Conservation (phyloP, 2,329 filamentous ascomycete species). For the Botrytis aclada region DNA sequence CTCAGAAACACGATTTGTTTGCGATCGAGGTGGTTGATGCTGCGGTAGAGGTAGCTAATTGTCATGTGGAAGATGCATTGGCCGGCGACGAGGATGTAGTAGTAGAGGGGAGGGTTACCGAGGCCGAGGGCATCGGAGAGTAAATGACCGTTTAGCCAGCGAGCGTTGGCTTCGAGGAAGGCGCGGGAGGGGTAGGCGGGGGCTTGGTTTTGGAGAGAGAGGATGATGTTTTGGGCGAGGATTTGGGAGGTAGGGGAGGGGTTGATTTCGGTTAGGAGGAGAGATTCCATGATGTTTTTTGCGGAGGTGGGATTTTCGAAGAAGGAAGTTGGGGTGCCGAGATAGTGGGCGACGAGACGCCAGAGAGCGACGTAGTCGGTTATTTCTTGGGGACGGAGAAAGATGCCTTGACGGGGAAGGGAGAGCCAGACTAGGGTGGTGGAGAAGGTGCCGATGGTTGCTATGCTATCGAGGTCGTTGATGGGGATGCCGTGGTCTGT, state of each 20-base stretch:
- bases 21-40: slow-evolving; percentile 45
- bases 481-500: slow-evolving; percentile 62
- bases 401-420: slow-evolving; percentile 71
- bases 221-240: slow-evolving; percentile 73
- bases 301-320: slow-evolving; percentile 56
- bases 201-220: slow-evolving; percentile 61
- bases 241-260: slow-evolving; percentile 61
- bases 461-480: slow-evolving; percentile 72
- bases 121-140: slow-evolving; percentile 55
- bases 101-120: slow-evolving; percentile 29
- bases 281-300: slow-evolving; percentile 63
- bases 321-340: slow-evolving; percentile 63
- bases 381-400: slow-evolving; percentile 58
- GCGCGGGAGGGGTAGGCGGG: slow-evolving; percentile 63
- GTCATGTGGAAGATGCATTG: slow-evolving; percentile 34
- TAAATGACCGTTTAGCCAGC: slow-evolving; percentile 67
- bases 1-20: slow-evolving; percentile 46
- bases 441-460: slow-evolving; percentile 69
- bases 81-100: slow-evolving; percentile 30
- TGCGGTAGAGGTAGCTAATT: slow-evolving; percentile 46
- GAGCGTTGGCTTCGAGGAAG: slow-evolving; percentile 64
- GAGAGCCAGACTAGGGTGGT: slow-evolving; percentile 64
- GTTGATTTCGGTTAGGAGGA: slow-evolving; percentile 63
- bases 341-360: slow-evolving; percentile 69
- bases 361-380: slow-evolving; percentile 71